Evolutionary conservation across 2,329 filamentous ascomycete genomes (phyloP).

Genomic region (Cladophialophora yegresii): DNA sequence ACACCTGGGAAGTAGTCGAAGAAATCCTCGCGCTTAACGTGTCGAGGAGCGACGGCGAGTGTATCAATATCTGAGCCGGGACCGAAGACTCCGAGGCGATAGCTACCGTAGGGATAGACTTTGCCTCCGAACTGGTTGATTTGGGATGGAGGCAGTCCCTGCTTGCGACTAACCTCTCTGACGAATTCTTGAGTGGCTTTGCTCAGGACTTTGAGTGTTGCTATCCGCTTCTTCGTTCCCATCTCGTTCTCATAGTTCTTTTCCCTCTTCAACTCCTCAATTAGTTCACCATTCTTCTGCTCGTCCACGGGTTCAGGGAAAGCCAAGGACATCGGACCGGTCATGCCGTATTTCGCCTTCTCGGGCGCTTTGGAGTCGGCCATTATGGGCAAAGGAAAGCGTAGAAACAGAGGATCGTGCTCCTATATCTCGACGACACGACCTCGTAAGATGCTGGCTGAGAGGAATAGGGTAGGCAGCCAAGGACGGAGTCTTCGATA

Average conservation of each 20-base stretch:
- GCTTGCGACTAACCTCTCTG: slow-evolving; percentile 72
- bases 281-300: slow-evolving; percentile 72
- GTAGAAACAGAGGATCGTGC: background rate
- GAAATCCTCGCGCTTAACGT: slow-evolving; percentile 86
- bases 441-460: background rate
- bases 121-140: slow-evolving; percentile 85
- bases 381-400: slow-evolving; percentile 15
- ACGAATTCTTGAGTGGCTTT: slow-evolving; percentile 84
- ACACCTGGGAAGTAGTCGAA: slow-evolving; percentile 84
- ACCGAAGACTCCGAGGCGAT: slow-evolving; percentile 87
- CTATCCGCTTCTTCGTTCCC: slow-evolving; percentile 77
- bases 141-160: slow-evolving; percentile 72
- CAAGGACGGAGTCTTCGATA: background rate
- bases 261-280: slow-evolving; percentile 81
- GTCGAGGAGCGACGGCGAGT: slow-evolving; percentile 85
- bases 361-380: slow-evolving; percentile 34
- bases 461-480: background rate
- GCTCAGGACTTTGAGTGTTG: slow-evolving; percentile 75
- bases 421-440: background rate
- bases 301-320: slow-evolving; percentile 77
- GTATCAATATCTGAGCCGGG: slow-evolving; percentile 97
- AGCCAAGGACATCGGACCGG: slow-evolving; percentile 75
- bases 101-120: slow-evolving; percentile 95
- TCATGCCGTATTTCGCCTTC: slow-evolving; percentile 67
- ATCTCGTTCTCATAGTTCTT: slow-evolving; percentile 86